Conservation (phyloP, 2,329 filamentous ascomycete genomes). For the Tolypocladium album region DNA sequence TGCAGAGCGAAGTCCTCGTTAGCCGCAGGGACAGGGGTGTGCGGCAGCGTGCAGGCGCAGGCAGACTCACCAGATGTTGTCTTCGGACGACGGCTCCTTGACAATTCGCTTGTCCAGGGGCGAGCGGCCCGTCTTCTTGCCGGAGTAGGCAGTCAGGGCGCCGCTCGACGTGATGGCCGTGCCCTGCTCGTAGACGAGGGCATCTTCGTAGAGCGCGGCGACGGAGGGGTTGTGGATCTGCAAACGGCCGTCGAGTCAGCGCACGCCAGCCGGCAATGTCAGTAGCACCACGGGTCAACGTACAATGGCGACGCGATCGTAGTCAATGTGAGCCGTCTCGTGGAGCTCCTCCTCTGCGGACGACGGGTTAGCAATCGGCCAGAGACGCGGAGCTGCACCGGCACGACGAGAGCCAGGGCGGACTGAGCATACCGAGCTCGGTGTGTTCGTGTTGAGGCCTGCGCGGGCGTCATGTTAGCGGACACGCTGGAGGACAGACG, state of each 20-base stretch:
- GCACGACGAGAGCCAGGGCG: not conserved
- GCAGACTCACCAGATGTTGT: constrained; percentile 66
- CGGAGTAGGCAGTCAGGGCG: constrained; percentile 93
- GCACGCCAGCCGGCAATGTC: too few relatives aligned
- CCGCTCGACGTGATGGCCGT: constrained; percentile 94
- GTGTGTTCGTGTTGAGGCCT: constrained; percentile 85
- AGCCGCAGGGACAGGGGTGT: constrained; percentile 10
- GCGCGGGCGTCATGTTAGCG: constrained; percentile 15
- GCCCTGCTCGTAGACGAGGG: constrained; percentile 87
- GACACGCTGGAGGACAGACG: not conserved
- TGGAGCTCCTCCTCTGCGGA: constrained; percentile 77
- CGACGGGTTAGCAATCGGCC: constrained; percentile 10
- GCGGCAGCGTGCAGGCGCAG: too few relatives aligned
- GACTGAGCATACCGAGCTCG: constrained; percentile 55
- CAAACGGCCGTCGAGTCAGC: constrained; percentile 10
- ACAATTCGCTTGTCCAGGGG: constrained; percentile 97
- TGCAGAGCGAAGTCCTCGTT: constrained; percentile 16
- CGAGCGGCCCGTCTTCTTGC: constrained; percentile 94
- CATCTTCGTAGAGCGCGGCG: constrained; percentile 96
- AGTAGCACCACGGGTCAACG: constrained; percentile 19
- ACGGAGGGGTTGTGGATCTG: constrained; percentile 86
- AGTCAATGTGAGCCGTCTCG: constrained; percentile 97
- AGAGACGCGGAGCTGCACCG: not conserved
- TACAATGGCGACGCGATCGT: constrained; percentile 96
- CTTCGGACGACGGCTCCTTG: constrained; percentile 77